These are phyloP conservation scores for Trichophaea hybrida DNA, from an alignment of 2,329 filamentous ascomycete genomes.

Conservation along the genomic window DNA sequence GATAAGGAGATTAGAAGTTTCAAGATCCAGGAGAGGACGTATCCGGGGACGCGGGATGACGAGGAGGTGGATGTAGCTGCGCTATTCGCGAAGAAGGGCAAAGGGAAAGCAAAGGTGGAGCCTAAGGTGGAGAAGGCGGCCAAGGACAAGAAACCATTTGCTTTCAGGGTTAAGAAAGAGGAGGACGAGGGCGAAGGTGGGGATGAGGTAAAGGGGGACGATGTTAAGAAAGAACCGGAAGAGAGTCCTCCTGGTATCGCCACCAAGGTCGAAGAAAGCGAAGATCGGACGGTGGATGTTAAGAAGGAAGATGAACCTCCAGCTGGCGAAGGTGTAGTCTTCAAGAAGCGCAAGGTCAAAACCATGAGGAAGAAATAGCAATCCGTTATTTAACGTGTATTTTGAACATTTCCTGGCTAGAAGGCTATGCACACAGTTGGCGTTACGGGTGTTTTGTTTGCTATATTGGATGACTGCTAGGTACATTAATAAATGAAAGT, in stretches of 20 bases:
- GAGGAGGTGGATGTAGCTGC: constrained; percentile 32
- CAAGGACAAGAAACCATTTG: not conserved
- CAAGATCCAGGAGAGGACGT: constrained; percentile 25
- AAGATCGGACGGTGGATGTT: constrained; percentile 12
- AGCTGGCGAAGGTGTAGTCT: constrained; percentile 42
- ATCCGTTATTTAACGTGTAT: too few species aligned
- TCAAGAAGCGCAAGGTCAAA: constrained; percentile 67
- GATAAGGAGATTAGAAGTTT: constrained; percentile 24
- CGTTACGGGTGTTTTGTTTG: too few species aligned
- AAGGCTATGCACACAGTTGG: too few species aligned
- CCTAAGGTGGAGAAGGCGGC: not conserved
- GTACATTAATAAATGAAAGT: too few species aligned
- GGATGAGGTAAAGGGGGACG: constrained; percentile 25
- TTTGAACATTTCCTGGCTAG: too few species aligned
- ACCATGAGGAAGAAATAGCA: constrained; percentile 42
- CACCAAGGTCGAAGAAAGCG: constrained; percentile 29
- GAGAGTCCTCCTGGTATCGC: constrained; percentile 2
- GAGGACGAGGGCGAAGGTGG: constrained; percentile 19
- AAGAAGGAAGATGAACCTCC: constrained; percentile 20
- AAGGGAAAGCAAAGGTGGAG: constrained; percentile 29
- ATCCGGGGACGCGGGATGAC: constrained; percentile 28
- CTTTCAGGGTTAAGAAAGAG: constrained; percentile 23
- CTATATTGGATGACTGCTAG: too few species aligned
- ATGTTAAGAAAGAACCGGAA: constrained; percentile 25
- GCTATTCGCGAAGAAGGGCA: constrained; percentile 25